phyloP scores from a whole-genome alignment of 2,329 filamentous ascomycete species.

The Arthrobotrys megalospora region DNA sequence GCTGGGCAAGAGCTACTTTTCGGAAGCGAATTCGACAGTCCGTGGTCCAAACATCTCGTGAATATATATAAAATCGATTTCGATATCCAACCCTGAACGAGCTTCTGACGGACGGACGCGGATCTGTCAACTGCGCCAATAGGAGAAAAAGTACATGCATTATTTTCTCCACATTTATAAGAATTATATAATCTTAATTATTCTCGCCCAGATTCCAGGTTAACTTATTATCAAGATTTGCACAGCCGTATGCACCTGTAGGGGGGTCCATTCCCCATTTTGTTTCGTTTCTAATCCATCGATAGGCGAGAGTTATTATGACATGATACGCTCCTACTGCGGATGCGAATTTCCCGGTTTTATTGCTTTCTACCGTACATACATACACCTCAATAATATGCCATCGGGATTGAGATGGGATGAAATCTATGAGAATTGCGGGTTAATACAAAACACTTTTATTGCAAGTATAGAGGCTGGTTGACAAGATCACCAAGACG shows the following conservation, averaged over 20 bases:
- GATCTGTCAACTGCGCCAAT: background rate
- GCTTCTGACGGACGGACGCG: background rate
- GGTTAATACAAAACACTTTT: too few relatives aligned
- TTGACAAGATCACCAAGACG: slow-evolving; percentile 15
- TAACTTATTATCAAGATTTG: background rate
- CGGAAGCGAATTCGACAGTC: background rate
- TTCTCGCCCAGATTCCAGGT: slow-evolving; percentile 1
- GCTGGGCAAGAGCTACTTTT: background rate
- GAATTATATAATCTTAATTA: background rate
- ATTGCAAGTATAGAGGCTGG: too few relatives aligned
- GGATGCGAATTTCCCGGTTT: background rate
- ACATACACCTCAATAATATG: too few relatives aligned
- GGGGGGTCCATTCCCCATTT: background rate
- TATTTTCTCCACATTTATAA: background rate
- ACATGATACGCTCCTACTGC: background rate
- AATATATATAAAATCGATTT: background rate
- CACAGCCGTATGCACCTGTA: background rate
- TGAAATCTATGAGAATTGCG: too few relatives aligned
- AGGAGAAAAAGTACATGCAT: background rate
- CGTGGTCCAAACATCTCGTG: background rate
- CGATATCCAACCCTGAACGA: background rate
- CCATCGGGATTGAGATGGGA: too few relatives aligned
- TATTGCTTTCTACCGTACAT: too few relatives aligned
- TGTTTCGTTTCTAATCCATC: background rate
- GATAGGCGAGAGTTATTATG: background rate